A percentile compares a stretch with the other conserved stretches of the same genome.
These are phyloP conservation scores for Lasiosphaeris hirsuta DNA, from an alignment of 495 filamentous ascomycete genomes.

Conservation along the genomic window DNA sequence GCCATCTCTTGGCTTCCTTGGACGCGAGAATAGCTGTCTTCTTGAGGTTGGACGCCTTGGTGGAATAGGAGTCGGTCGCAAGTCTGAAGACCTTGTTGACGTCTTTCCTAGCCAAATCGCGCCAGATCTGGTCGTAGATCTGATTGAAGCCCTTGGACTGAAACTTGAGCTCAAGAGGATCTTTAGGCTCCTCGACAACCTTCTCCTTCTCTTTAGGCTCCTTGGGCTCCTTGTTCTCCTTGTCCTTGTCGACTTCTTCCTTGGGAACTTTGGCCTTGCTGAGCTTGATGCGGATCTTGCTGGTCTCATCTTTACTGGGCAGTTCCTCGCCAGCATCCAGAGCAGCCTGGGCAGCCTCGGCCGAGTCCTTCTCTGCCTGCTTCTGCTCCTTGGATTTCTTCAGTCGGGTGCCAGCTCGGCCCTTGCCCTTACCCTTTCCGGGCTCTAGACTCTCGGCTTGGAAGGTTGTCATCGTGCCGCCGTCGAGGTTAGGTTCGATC, in stretches of 20 bases:
- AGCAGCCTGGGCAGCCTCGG: constrained; percentile 82
- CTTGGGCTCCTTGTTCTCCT: constrained; percentile 45
- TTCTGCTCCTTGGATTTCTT: constrained; percentile 97
- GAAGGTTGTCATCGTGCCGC: constrained; percentile 85
- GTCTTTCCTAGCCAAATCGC: constrained; percentile 89
- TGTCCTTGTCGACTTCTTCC: constrained; percentile 39
- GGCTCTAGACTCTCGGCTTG: constrained; percentile 60
- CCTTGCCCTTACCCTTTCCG: constrained; percentile 62
- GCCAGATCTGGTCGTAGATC: constrained; percentile 98
- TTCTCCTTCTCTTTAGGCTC: constrained; percentile 65
- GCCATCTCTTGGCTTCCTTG: constrained; percentile 97
- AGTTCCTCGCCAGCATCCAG: constrained; percentile 79
- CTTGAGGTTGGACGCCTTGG: constrained; percentile 85
- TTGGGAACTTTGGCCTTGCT: constrained; percentile 37
- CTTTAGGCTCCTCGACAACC: constrained; percentile 53
- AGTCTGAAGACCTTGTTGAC: constrained; percentile 86
- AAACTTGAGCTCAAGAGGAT: constrained; percentile 55
- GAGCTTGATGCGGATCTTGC: constrained; percentile 56
- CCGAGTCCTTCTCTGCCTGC: constrained; percentile 88
- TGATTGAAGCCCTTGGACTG: constrained; percentile 92
- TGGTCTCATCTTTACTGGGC: constrained; percentile 65
- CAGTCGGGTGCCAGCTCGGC: constrained; percentile 62
- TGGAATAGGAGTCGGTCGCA: constrained; percentile 75
- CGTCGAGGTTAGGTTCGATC: constrained; percentile 77
- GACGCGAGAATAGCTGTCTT: constrained; percentile 97